Conservation (phyloP, 2,329 filamentous ascomycete genomes). For the Colletotrichum orchidophilum region DNA sequence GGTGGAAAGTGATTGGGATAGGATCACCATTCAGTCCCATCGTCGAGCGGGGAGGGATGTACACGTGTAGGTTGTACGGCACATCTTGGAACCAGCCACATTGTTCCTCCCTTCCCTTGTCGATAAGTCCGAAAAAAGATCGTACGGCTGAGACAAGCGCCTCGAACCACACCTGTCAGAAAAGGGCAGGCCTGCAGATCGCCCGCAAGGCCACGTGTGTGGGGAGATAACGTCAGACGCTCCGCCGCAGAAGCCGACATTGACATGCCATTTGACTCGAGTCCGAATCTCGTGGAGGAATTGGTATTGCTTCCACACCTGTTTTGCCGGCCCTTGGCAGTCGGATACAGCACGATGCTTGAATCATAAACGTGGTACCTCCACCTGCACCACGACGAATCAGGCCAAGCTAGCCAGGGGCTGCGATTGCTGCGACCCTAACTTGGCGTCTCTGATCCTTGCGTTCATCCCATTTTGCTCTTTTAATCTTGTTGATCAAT, state of each 20-base stretch:
- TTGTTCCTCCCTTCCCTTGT: not conserved
- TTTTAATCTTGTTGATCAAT: not conserved
- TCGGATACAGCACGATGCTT: not conserved
- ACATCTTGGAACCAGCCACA: not conserved
- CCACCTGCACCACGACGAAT: not conserved
- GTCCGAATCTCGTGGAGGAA: not conserved
- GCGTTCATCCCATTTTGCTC: not conserved
- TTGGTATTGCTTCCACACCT: not conserved
- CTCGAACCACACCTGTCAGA: not conserved
- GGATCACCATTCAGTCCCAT: not conserved
- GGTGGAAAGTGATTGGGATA: not conserved
- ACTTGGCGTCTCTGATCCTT: not conserved
- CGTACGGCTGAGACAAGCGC: not conserved
- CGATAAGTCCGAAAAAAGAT: not conserved
- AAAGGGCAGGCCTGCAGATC: not conserved
- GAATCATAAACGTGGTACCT: not conserved
- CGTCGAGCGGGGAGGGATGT: not conserved
- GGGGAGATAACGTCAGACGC: not conserved
- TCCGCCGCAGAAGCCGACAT: not conserved
- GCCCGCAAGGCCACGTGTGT: not conserved
- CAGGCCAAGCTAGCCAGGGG: not conserved
- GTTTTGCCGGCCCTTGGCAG: not conserved
- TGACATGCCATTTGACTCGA: not conserved
- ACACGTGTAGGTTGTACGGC: not conserved
- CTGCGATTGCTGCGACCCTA: not conserved